A percentile compares a stretch with the other conserved stretches of the same genome.
Conservation (phyloP, 148 eudicot genomes). For the Cornus kousa region DNA sequence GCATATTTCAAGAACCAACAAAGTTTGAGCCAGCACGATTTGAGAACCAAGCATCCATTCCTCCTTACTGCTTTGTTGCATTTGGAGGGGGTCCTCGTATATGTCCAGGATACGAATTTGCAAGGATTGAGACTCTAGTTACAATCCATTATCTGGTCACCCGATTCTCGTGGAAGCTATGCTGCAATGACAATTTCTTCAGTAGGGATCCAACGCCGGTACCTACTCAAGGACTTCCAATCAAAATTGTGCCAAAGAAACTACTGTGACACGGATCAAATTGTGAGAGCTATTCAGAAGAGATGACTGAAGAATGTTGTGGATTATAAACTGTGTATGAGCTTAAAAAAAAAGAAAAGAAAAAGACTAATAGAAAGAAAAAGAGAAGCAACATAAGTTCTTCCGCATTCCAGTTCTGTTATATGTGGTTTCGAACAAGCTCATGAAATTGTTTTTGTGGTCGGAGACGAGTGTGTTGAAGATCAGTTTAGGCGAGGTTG, state of each 20-base stretch:
- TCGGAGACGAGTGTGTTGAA: too few species aligned
- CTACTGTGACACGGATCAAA: not conserved
- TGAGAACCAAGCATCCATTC: conserved; percentile 35
- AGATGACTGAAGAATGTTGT: not conserved
- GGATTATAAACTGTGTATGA: too few species aligned
- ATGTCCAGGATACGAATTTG: conserved; percentile 55
- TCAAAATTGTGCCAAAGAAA: conserved; percentile 23
- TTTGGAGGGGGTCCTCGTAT: conserved; percentile 50
- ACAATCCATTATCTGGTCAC: conserved; percentile 41
- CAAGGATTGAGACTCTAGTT: conserved; percentile 41
- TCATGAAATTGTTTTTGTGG: too few species aligned
- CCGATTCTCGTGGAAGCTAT: conserved; percentile 38
- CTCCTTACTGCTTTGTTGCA: conserved; percentile 41
- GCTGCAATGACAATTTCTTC: conserved; percentile 32
- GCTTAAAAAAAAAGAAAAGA: too few species aligned
- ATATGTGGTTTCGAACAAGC: too few species aligned
- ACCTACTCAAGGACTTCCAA: conserved; percentile 41
- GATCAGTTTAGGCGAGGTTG: too few species aligned
- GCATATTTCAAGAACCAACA: conserved; percentile 39
- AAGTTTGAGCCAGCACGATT: conserved; percentile 44
- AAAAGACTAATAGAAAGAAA: too few species aligned
- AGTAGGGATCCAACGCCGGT: conserved; percentile 40
- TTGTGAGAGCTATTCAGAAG: not conserved
- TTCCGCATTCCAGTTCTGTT: too few species aligned
- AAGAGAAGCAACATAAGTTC: too few species aligned